Evolutionary conservation across 2,329 filamentous ascomycete species (phyloP), one percentile per base, ranked within the genome.

Genomic region (Botrytis fabae): DNA sequence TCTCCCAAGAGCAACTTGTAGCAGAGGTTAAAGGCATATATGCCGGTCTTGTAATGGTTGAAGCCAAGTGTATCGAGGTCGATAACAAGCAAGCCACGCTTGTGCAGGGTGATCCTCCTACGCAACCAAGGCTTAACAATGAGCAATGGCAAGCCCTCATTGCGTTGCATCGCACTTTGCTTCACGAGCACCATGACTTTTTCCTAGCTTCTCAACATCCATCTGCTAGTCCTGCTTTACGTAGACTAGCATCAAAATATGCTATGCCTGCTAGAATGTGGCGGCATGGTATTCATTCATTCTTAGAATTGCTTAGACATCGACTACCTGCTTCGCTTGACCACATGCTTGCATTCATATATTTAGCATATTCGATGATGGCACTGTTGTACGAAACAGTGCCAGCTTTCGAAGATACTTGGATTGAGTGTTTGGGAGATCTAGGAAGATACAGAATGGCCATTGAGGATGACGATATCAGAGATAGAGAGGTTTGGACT

Each of bases 181-280:
- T 97, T 0, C 90, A 96, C 75, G 93, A 97, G 74, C 92, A 95
- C 73, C 92, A 95, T 73, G 93, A 95, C 75, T 95, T 95, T 78
- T 95, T 98, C 73, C 84, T 97, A 1, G 95, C 95, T 0, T 93
- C 90, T 0, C 94, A 98, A 77, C 94, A 98, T 79, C 95, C 94
- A 0, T 92, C 91, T 0, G 93, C 94, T 0, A 92, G 87, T 38
- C 85, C 86, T 0, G 89, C 91, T 0, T 81, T 98, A 0, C 86
- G 88, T 4, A 85, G 89, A 0, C 82, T 98, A 0, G 91, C 94
- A 0, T 87, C 87, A 0, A 96, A 96, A 75, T 97, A 97, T 77
- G 90, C 90, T 0, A 98, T 98, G 93, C 95, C 95, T 0, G 94
- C 93, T 0, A 85, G 95, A 0, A 96, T 98, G 93, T 98, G 96